Base-by-base conservation (phyloP, 1,284 basidiomycete species). In the Chiua sp. region DNA sequence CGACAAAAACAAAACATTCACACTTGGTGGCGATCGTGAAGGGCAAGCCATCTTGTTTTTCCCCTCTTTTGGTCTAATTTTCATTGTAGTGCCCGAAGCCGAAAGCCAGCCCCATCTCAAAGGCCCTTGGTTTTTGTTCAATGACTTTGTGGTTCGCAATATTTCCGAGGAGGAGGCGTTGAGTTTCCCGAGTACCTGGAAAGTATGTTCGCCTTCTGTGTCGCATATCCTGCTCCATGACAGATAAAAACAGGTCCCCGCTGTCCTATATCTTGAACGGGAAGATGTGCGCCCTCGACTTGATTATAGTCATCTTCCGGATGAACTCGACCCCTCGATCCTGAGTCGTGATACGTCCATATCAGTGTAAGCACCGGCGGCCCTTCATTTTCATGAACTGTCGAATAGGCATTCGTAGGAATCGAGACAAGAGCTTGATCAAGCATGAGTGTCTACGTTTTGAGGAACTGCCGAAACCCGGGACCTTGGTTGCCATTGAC, bases 401-500 rank as follows among this genome's bases (percentile, higher is more conserved):
- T 22, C 26, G 13, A 30, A 28, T 28, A 22, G 10, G 26, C 18
- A 22, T 4, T 7, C 26, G 22, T 47, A 72, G 93, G 63, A 88
- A 94, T 69, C 92, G 95, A 4, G 89, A 96, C 68, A 79, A 81
- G 20, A 81, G 72, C 47, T 73, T 85, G 61, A 88, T 97, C 68
- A 92, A 92, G 71, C 96, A 98, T 68, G 85, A 91, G 62, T 80
- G 86, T 42, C 78, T 98, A 32, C 75, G 78, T 3, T 77, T 79
- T 20, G 86, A 90, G n/a, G 97, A 98, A 75, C 75, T 98, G 22
- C 97, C 96, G 0, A 84, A 76, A 58, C 88, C 90, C 13, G 97
- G 96, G 4, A 96, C 92, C 5, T 78, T 98, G 49, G 89, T 99
- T 23, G 89, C 96, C 3, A 98, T 99, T 64, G 98, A 99, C 72